phyloP scores from a whole-genome alignment of 805 yeast genomes.

The Yamadazyma sp. region DNA sequence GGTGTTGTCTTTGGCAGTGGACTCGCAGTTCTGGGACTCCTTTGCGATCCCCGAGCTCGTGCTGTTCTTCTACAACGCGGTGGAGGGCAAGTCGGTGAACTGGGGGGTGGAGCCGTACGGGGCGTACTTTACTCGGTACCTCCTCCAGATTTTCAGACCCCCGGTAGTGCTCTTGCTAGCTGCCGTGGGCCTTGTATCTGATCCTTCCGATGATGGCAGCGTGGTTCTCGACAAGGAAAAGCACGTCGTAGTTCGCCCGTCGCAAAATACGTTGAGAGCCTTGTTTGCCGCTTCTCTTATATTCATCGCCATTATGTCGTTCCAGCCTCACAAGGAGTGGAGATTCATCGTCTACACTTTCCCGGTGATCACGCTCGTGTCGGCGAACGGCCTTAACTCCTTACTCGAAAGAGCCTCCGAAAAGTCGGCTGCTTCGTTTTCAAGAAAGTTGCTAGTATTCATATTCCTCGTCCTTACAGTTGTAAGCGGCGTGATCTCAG shows the following conservation, averaged over 20 bases:
- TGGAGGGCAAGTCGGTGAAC: slow-evolving; percentile 66
- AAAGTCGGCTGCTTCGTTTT: slow-evolving; percentile 2
- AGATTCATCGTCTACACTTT: slow-evolving; percentile 76
- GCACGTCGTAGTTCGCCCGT: slow-evolving; percentile 26
- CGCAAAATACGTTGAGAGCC: slow-evolving; percentile 40
- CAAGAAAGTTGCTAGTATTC: slow-evolving; percentile 13
- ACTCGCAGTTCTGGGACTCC: slow-evolving; percentile 73
- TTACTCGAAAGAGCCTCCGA: slow-evolving; percentile 16
- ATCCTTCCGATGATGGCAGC: slow-evolving; percentile 35
- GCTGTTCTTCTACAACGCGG: slow-evolving; percentile 71
- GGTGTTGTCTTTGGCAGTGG: slow-evolving; percentile 49
- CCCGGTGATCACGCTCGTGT: slow-evolving; percentile 65
- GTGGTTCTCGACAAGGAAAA: slow-evolving; percentile 9
- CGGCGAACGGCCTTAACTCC: slow-evolving; percentile 57
- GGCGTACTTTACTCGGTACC: slow-evolving; percentile 62
- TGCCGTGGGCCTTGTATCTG: slow-evolving; percentile 42
- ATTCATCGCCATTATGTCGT: slow-evolving; percentile 64
- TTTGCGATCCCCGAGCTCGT: slow-evolving; percentile 70
- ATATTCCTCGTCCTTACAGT: slow-evolving; percentile 26
- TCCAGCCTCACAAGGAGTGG: slow-evolving; percentile 94
- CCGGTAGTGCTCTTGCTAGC: slow-evolving; percentile 43
- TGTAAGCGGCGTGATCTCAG: slow-evolving; percentile 38
- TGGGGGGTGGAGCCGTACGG: slow-evolving; percentile 86
- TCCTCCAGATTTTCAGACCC: slow-evolving; percentile 38
- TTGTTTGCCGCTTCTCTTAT: slow-evolving; percentile 51